Percentiles rank a stretch among this genome's conserved stretches.
These are phyloP conservation scores for Trichoderma reesei DNA, from an alignment of 495 filamentous ascomycete species.

Conservation along the genomic window DNA sequence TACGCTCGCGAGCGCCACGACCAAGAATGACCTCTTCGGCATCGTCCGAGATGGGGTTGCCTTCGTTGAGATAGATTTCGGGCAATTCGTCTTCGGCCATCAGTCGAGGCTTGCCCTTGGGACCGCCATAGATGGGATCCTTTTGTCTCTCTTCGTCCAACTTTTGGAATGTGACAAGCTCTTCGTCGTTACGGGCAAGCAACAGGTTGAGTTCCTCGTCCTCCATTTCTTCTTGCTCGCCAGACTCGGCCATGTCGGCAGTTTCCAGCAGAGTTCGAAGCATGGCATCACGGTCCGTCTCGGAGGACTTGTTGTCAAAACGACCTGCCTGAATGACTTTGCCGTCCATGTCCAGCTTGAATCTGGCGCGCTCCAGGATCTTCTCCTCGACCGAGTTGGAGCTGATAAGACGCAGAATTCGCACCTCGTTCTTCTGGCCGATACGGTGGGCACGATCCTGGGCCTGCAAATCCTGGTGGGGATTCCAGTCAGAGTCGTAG, in stretches of 20 bases:
- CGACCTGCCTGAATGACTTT: conserved; percentile 99
- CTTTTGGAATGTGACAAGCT: conserved; percentile 57
- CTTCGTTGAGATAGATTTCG: conserved; percentile 84
- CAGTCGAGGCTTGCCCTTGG: conserved; percentile 60
- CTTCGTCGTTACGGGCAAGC: conserved; percentile 65
- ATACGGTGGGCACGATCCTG: conserved; percentile 99
- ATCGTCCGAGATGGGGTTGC: conserved; percentile 68
- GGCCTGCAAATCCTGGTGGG: conserved; percentile 96
- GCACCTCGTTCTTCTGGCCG: conserved; percentile 98
- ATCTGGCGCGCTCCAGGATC: conserved; percentile 93
- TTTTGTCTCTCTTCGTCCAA: conserved; percentile 66
- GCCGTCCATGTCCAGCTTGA: conserved; percentile 97
- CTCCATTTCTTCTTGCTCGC: conserved; percentile 88
- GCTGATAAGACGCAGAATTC: conserved; percentile 88
- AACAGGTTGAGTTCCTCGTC: conserved; percentile 94
- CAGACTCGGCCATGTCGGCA: conserved; percentile 75
- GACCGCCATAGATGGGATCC: conserved; percentile 59
- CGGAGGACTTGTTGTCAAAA: conserved; percentile 98
- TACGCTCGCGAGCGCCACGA: conserved; percentile 88
- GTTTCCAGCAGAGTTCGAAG: conserved; percentile 83
- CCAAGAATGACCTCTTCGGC: conserved; percentile 67
- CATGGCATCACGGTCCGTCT: conserved; percentile 94
- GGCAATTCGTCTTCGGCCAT: conserved; percentile 85
- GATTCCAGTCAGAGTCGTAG: conserved; percentile 99
- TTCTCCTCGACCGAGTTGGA: conserved; percentile 98